Evolutionary conservation across 441 rosid genomes (phyloP), one percentile per base, ranked within the genome.

Genomic region (Populus hybrid): DNA sequence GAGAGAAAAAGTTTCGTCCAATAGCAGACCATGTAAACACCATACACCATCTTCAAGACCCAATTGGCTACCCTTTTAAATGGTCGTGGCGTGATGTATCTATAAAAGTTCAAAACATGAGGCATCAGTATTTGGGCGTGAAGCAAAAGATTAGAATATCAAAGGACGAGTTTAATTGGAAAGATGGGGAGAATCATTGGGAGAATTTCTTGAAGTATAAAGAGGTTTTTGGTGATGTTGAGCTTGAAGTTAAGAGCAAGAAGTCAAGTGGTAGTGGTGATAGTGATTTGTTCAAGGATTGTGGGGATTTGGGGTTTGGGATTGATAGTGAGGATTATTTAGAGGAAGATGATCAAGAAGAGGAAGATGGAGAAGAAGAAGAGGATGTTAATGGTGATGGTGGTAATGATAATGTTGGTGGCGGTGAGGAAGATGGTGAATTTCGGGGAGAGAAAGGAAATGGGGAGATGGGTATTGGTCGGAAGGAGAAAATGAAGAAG

Each of bases 31-130:
- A 90, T 71, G 92, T 91, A 65, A 88, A 90, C 81, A 78, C 89
- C 34, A 82, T 88, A 32, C 94, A 90, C 82, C 89, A 90, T 77
- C 85, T 85, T 26, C 88, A 80, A 34, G 94, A 90, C 76, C 91
- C 94, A 2, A 28, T 69, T 50, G 79, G 80, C 82, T 91, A 86
- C 83, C 92, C 94, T 40, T 91, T 91, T 83, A 86, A 82, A 83
- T 91, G 95, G 95, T 87, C 92, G 2, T 90, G 96, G 96, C 86
- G 96, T 10, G 96, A 91, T 73, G 92, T 90, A 23, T 91, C 94
- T 26, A 90, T 91, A 71, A 87, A 91, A 81, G 92, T 90, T 64
- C 94, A 91, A 86, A 91, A 91, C 85, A 91, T 87, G 94, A 82
- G 96, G 85, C 91, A 91, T 74, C 96, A 91, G 83, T 91, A 91